phyloP scores from a whole-genome alignment of 1,284 basidiomycete genomes.

The Pseudozyma pruni region DNA sequence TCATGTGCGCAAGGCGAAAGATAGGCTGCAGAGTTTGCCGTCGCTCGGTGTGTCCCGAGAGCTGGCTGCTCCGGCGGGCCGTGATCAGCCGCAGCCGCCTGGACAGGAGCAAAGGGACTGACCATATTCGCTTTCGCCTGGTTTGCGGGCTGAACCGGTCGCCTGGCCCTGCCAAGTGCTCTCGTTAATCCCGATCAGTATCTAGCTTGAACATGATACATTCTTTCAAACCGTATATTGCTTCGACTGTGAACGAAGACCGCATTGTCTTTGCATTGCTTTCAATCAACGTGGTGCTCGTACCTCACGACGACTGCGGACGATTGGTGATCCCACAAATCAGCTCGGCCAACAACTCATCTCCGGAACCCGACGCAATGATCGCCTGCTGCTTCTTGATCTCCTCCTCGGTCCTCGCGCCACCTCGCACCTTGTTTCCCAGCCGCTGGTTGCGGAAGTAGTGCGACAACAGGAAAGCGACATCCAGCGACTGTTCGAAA shows the following conservation, averaged over 20 bases:
- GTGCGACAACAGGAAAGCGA: slow-evolving; percentile 64
- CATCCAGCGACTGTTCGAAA: slow-evolving; percentile 72
- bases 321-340: slow-evolving; percentile 45
- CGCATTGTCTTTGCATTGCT: too few species aligned
- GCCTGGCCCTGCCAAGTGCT: too few species aligned
- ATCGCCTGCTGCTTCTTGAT: slow-evolving; percentile 46
- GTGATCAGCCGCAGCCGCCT: too few species aligned
- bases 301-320: slow-evolving; percentile 13
- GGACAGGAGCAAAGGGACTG: too few species aligned
- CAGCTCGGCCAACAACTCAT: slow-evolving; percentile 44
- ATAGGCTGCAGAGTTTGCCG: background rate
- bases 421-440: slow-evolving; percentile 12
- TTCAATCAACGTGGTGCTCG: too few species aligned
- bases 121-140: too few species aligned
- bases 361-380: slow-evolving; percentile 42
- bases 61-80: too few species aligned
- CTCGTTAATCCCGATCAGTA: too few species aligned
- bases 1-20: background rate
- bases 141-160: too few species aligned
- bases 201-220: too few species aligned
- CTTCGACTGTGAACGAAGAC: too few species aligned
- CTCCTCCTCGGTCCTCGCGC: slow-evolving; percentile 28
- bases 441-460: slow-evolving; percentile 56
- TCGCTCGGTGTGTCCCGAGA: background rate
- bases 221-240: too few species aligned